Evolutionary conservation across 2,329 filamentous ascomycete species (phyloP).

Genomic region (Fusarium buxicola): DNA sequence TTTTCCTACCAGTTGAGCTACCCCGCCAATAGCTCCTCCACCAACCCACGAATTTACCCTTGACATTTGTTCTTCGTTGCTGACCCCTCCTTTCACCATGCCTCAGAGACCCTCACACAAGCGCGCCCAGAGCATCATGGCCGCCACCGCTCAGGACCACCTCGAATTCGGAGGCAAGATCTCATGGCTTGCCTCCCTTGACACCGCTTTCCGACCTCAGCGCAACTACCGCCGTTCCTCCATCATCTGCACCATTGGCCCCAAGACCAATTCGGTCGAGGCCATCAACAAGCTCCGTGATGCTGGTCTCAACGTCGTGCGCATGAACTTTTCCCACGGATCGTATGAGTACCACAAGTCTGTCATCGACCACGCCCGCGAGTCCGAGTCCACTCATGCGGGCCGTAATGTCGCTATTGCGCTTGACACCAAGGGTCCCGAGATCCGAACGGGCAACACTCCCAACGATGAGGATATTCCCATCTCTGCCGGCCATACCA

Average conservation of each 20-base stretch:
- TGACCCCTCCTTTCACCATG: constrained; percentile 48
- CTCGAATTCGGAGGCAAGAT: constrained; percentile 80
- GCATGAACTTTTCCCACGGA: constrained; percentile 96
- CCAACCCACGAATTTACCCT: constrained; percentile 15
- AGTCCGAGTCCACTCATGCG: constrained; percentile 80
- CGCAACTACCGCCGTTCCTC: constrained; percentile 96
- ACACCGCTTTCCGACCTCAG: constrained; percentile 88
- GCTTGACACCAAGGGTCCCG: constrained; percentile 77
- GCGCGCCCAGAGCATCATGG: constrained; percentile 59
- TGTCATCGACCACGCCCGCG: constrained; percentile 94
- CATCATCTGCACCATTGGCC: constrained; percentile 99
- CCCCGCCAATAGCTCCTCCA: constrained; percentile 35
- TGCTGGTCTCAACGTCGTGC: constrained; percentile 95
- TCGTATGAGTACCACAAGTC: constrained; percentile 96
- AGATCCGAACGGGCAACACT: constrained; percentile 73
- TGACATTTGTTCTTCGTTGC: constrained; percentile 20
- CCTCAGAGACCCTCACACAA: constrained; percentile 48
- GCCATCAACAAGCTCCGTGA: constrained; percentile 94
- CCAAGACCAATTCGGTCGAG: constrained; percentile 98
- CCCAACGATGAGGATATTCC: constrained; percentile 91
- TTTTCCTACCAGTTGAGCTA: constrained; percentile 33
- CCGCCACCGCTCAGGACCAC: constrained; percentile 83
- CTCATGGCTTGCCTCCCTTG: constrained; percentile 76
- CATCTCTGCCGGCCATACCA: constrained; percentile 82
- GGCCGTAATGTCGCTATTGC: constrained; percentile 96